Conservation (phyloP, 371 early-diverging fungal genomes). For the Actinomortierella ambigua region DNA sequence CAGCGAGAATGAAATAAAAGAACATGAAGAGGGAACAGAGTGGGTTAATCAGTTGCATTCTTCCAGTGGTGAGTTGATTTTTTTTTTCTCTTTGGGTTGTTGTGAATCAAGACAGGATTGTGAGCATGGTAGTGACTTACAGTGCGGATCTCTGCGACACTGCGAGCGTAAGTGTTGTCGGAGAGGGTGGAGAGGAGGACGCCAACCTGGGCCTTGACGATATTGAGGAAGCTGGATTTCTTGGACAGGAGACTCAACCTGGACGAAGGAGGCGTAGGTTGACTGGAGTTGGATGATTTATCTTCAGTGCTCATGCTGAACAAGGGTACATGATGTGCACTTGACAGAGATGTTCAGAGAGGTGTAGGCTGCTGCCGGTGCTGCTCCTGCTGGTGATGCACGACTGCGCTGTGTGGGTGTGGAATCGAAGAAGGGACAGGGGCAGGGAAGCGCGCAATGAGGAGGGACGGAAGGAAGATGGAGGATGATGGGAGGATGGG, state of each 20-base stretch:
- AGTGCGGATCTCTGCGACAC: constrained; percentile 55
- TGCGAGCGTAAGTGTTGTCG: constrained; percentile 56
- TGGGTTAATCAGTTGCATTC: no score
- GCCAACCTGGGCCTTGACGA: constrained; percentile 67
- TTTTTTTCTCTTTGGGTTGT: neutral
- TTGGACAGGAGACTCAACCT: constrained; percentile 45
- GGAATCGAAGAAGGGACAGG: neutral
- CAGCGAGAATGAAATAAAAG: no score
- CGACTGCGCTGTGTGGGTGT: neutral
- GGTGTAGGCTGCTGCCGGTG: neutral
- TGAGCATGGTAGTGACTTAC: constrained; percentile 52
- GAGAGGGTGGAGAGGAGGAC: constrained; percentile 60
- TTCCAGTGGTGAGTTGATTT: neutral
- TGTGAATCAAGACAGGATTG: neutral
- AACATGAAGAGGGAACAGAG: constrained; percentile 11
- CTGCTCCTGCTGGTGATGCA: neutral
- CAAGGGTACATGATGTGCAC: constrained; percentile 47
- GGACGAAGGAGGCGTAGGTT: constrained; percentile 41
- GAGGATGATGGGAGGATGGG: neutral
- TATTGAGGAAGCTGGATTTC: constrained; percentile 57
- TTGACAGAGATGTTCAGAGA: constrained; percentile 6
- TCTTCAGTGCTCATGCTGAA: constrained; percentile 46
- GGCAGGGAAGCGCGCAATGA: neutral
- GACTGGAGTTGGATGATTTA: constrained; percentile 30
- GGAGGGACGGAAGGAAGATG: no score